phyloP scores from a whole-genome alignment of 805 yeast genomes.

The Schwanniomyces vanrijiae region DNA sequence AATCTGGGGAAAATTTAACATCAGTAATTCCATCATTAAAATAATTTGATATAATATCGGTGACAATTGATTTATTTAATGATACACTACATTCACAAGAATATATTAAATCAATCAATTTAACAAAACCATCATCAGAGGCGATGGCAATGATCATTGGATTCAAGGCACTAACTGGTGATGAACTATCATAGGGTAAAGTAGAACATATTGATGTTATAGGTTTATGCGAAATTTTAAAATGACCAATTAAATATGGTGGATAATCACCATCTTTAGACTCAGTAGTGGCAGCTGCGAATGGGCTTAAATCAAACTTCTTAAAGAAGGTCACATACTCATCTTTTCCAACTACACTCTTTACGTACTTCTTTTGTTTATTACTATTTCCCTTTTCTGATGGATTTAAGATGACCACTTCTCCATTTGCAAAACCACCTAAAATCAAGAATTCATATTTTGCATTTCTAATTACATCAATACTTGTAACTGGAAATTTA shows the following conservation, averaged over 20 bases:
- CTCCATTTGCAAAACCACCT: conserved; percentile 67
- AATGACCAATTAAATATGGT: conserved; percentile 48
- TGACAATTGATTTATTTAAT: conserved; percentile 23
- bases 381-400: conserved; percentile 9
- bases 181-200: conserved; percentile 13
- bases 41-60: conserved; percentile 62
- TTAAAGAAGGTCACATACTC: conserved; percentile 35
- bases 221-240: conserved; percentile 59
- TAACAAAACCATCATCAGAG: conserved; percentile 63
- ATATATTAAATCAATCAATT: conserved; percentile 52
- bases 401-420: conserved; percentile 49
- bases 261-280: conserved; percentile 8
- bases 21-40: conserved; percentile 62
- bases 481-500: conserved; percentile 19
- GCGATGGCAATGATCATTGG: conserved; percentile 52
- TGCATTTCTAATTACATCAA: conserved; percentile 28
- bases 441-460: conserved; percentile 46
- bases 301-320: conserved; percentile 34
- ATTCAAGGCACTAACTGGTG: conserved; percentile 20
- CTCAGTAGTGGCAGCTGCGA: conserved; percentile 8
- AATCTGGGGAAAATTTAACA: conserved; percentile 48
- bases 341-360: conserved; percentile 25
- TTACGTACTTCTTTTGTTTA: conserved; percentile 10
- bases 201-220: conserved; percentile 48
- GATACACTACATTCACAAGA: conserved; percentile 20